Evolutionary conservation across 768 basidiomycete species (phyloP).

Genomic region (Botryobasidium botryosum): DNA sequence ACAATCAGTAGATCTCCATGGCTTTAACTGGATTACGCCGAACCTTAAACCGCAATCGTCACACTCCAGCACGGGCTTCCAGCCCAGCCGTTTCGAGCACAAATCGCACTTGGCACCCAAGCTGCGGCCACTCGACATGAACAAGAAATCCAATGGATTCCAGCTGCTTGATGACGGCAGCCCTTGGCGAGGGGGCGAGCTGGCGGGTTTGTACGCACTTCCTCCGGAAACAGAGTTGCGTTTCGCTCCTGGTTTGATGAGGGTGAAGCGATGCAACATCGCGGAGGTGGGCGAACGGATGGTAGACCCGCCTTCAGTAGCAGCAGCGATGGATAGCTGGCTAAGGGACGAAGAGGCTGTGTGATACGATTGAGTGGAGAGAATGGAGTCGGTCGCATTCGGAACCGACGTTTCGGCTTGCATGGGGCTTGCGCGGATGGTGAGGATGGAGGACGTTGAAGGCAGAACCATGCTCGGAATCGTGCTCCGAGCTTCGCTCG

Average conservation of each 20-base stretch:
- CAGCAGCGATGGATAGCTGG: constrained; percentile 28
- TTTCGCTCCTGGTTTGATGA: constrained; percentile 53
- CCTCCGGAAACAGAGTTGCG: constrained; percentile 5
- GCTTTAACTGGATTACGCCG: neutral
- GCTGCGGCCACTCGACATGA: constrained; percentile 45
- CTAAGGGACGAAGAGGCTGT: constrained; percentile 28
- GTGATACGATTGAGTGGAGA: constrained; percentile 41
- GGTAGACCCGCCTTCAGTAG: constrained; percentile 41
- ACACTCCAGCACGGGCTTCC: constrained; percentile 74
- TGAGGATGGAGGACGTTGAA: constrained; percentile 56
- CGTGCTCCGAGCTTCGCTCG: too few relatives aligned
- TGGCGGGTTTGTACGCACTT: constrained; percentile 3
- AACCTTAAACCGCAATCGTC: constrained; percentile 75
- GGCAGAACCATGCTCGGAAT: too few relatives aligned
- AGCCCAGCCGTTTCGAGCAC: constrained; percentile 65
- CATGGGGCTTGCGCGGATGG: constrained; percentile 35
- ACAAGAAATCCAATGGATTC: constrained; percentile 67
- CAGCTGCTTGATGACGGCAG: constrained; percentile 27
- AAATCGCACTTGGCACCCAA: constrained; percentile 54
- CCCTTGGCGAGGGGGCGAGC: constrained; percentile 16
- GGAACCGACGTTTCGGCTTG: constrained; percentile 37
- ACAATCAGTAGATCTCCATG: neutral
- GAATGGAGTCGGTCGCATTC: constrained; percentile 8
- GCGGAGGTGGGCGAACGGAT: constrained; percentile 23
- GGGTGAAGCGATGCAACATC: constrained; percentile 69